A percentile compares a stretch with the other conserved stretches of the same genome.
Conservation (phyloP, 257 asterid species). For the Coffea eugenioides region DNA sequence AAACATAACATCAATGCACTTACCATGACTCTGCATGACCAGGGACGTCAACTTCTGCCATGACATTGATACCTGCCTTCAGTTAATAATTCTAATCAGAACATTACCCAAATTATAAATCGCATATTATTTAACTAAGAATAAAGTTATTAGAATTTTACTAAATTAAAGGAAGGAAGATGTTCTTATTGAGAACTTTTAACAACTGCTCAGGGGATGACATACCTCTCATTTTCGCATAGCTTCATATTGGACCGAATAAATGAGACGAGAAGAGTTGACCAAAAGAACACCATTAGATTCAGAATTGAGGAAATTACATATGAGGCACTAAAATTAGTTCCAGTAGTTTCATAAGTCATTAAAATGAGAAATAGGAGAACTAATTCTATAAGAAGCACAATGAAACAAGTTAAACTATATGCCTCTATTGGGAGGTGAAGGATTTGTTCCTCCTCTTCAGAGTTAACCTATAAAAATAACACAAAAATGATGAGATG, state of each 20-base stretch:
- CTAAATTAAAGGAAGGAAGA: background rate
- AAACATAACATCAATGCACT: conserved; percentile 12
- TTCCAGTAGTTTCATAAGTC: background rate
- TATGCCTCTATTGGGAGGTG: background rate
- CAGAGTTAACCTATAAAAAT: background rate
- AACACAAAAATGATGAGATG: background rate
- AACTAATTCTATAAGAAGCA: background rate
- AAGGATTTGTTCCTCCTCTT: background rate
- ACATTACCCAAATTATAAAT: background rate
- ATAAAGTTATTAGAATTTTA: background rate
- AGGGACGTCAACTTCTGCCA: conserved; percentile 98
- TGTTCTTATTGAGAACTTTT: background rate
- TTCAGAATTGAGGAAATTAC: background rate
- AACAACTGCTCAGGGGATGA: conserved; percentile 6
- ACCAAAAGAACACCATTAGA: conserved; percentile 10
- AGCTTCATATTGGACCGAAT: conserved; percentile 48
- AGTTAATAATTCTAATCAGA: background rate
- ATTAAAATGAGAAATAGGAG: background rate
- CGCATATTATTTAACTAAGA: background rate
- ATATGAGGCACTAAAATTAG: background rate
- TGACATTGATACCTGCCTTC: conserved; percentile 74
- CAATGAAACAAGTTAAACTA: background rate
- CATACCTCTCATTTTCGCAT: conserved; percentile 86
- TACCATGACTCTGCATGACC: conserved; percentile 97
- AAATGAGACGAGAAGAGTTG: conserved; percentile 21